phyloP scores from a whole-genome alignment of 2,329 filamentous ascomycete genomes.

The Ceratocystis colombiana region DNA sequence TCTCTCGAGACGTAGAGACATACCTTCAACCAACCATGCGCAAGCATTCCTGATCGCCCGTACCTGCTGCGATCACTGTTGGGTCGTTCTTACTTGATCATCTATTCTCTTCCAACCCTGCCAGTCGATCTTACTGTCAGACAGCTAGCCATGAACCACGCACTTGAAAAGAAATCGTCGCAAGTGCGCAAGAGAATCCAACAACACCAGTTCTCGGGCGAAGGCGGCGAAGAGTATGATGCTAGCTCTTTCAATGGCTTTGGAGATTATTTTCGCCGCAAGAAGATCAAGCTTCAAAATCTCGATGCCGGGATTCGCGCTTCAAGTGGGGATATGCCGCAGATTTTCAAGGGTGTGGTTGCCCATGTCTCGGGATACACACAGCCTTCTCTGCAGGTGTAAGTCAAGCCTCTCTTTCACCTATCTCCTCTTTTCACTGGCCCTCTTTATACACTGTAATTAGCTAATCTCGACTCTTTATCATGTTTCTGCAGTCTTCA shows the following conservation, averaged over 20 bases:
- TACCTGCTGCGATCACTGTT: background rate
- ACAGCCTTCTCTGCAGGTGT: slow-evolving; percentile 78
- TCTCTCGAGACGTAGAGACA: too few relatives aligned
- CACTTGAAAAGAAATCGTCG: slow-evolving; percentile 54
- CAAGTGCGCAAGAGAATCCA: slow-evolving; percentile 53
- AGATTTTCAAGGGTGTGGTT: slow-evolving; percentile 83
- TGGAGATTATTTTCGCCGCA: slow-evolving; percentile 81
- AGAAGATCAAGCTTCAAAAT: slow-evolving; percentile 96
- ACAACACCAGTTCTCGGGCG: slow-evolving; percentile 61
- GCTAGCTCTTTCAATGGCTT: slow-evolving; percentile 82
- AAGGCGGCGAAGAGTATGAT: slow-evolving; percentile 84
- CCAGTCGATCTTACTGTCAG: background rate
- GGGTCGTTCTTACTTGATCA: background rate
- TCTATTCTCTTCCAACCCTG: background rate
- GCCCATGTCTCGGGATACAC: slow-evolving; percentile 94
- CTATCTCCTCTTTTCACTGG: background rate
- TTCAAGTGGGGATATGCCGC: slow-evolving; percentile 51
- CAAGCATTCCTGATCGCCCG: background rate
- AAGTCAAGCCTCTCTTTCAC: slow-evolving; percentile 28
- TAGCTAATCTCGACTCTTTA: background rate
- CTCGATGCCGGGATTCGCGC: slow-evolving; percentile 73
- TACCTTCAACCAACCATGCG: background rate
- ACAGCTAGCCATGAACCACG: slow-evolving; percentile 43
- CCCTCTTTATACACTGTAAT: slow-evolving; percentile 26
- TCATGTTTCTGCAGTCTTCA: slow-evolving; percentile 48